Base-by-base conservation (phyloP, 1,139 yeast species). In the Nakaseomyces nivariensis region DNA sequence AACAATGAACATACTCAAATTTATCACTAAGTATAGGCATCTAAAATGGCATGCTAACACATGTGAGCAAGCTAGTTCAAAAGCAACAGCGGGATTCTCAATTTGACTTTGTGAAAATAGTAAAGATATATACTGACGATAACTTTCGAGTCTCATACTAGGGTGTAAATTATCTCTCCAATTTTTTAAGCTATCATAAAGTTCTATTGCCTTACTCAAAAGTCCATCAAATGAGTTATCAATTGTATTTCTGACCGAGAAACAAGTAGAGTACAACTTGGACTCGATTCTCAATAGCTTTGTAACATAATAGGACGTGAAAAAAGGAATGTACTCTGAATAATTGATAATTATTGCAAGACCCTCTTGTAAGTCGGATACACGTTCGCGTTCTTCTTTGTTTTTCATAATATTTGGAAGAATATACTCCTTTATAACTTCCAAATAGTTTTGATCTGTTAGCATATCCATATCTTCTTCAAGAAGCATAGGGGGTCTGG, bases 101-200 rank as follows among this genome's bases (percentile, higher is more conserved):
- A 49, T 47, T 11, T 51, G 49, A 25, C 53, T 51, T 37, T 57
- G 57, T 10, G 56, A 54, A 43, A 52, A 58, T 17, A 58, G 37
- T 27, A 58, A 44, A 11, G 59, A 54, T 17, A 61, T 29, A 44
- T 55, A 60, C 45, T 58, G 58, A 37, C 56, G 55, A 44, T 59
- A 60, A 40, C 53, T 55, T 13, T 56, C 59, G 11, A 56, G 37
- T 36, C 51, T 55, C 55, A 62, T 54, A 8, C 56, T 52, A 1
- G 57, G 54, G n/a, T 57, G 66, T 46, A 63, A 52, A 4, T 52
- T 53, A 10, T 54, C 51, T 34, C 52, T 58, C 63, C 64, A 63
- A 5, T 54, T 53, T 6, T 47, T 49, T 40, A 63, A 49, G 3
- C 51, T 54, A 22, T 52, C 46, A 17, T 56, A 50, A 10, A 61